Evolutionary conservation across 2,329 filamentous ascomycete genomes (phyloP), one percentile per base, ranked within the genome.

Genomic region (Neobulgaria alba): DNA sequence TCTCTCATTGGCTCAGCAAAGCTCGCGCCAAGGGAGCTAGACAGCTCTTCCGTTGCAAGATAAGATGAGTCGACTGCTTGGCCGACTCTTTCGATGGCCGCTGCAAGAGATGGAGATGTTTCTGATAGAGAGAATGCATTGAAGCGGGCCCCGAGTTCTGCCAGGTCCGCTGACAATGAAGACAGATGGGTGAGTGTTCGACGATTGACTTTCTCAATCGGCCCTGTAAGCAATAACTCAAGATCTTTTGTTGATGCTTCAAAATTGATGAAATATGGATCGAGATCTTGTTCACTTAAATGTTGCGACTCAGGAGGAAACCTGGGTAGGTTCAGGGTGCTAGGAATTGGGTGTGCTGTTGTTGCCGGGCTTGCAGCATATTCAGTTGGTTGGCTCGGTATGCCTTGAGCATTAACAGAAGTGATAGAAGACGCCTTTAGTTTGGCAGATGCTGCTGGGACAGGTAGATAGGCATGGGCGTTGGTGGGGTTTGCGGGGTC

Each of bases 1-100:
- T 98, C 92, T 41, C 93, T 78, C 87, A 98, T 95, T 0, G 92
- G 92, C 58, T 98, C 93, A 0, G 93, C 88, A 58, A 98, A 98
- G 51, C 79, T 92, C 23, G 90, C 89, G 15, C 89, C 89, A n/a
- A 98, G 67, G 0, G 84, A 83, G 2, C 79, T 79, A 0, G 89
- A 89, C 3, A 98, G 69, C 59, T 98, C 92, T 55, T 94, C 86
- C 0, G 90, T 96, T 8, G 86, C 88, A 50, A 98, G 89, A 60
- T 96, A 98, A 0, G 92, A 95, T 8, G 86, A 85, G 60, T 98
- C 92, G 7, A 90, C 87, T 2, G 92, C 92, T 63, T 98, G 92
- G 0, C 92, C 92, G 33, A 94, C 77, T 48, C 89, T 82, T 63
- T 98, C 92, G 50, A 98, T 95, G 1, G 92, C 92, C 10, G 88